Conservation (phyloP, 2,329 filamentous ascomycete genomes). For the Herpotrichia juniperi region DNA sequence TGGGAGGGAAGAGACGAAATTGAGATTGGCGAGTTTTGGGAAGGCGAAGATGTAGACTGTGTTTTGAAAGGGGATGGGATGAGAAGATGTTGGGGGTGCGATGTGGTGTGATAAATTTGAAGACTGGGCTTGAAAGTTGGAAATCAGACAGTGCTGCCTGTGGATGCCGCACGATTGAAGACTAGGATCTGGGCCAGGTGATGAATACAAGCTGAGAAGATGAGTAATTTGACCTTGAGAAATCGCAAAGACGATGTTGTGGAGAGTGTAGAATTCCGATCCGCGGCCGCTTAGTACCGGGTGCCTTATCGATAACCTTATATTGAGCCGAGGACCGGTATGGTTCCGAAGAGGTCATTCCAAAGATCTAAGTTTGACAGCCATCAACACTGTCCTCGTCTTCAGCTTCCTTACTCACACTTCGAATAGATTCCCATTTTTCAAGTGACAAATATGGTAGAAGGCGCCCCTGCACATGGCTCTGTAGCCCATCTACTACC, state of each 20-base stretch:
- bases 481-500: conserved; percentile 78
- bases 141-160: too few relatives aligned
- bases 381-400: background rate
- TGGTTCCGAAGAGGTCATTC: background rate
- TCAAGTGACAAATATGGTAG: conserved; percentile 19
- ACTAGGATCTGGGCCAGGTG: too few relatives aligned
- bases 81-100: background rate
- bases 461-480: conserved; percentile 64
- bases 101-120: too few relatives aligned
- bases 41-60: conserved; percentile 10
- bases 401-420: background rate
- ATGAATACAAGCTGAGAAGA: too few relatives aligned
- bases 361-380: background rate
- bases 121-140: too few relatives aligned
- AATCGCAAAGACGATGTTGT: conserved; percentile 19
- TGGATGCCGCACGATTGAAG: too few relatives aligned
- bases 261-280: conserved; percentile 13
- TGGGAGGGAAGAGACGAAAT: conserved; percentile 17
- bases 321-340: conserved; percentile 5
- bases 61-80: background rate
- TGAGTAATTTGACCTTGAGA: too few relatives aligned
- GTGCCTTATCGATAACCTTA: conserved; percentile 13
- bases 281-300: conserved; percentile 26
- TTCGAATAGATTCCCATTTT: background rate
- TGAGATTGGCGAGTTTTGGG: conserved; percentile 18